Conservation (phyloP, 2,329 filamentous ascomycete genomes). For the Calonectria multiphialidica region DNA sequence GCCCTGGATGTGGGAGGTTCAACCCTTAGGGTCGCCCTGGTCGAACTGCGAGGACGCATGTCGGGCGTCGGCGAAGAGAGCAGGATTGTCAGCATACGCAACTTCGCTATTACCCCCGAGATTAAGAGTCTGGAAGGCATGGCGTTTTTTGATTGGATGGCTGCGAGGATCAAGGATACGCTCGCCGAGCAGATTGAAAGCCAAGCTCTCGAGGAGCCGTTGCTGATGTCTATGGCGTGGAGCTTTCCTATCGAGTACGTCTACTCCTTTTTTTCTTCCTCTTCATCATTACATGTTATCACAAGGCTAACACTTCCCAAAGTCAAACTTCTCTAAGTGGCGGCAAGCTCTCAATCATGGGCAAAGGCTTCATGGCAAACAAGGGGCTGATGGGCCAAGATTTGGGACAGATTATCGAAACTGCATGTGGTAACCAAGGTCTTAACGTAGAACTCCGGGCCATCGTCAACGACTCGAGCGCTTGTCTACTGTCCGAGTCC, state of each 20-base stretch:
- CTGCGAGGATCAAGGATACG: slow-evolving; percentile 68
- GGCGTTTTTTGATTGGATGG: slow-evolving; percentile 78
- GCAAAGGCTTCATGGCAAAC: slow-evolving; percentile 73
- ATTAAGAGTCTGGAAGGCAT: slow-evolving; percentile 70
- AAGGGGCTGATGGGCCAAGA: slow-evolving; percentile 70
- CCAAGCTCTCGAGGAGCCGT: slow-evolving; percentile 53
- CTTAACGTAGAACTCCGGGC: slow-evolving; percentile 69
- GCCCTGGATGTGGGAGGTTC: slow-evolving; percentile 78
- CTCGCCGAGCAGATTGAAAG: slow-evolving; percentile 58
- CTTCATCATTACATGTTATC: neutral
- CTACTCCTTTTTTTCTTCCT: neutral
- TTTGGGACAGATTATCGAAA: slow-evolving; percentile 68
- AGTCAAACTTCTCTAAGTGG: slow-evolving; percentile 74
- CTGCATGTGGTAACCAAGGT: slow-evolving; percentile 62
- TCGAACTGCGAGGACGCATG: slow-evolving; percentile 66
- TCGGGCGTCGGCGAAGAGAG: slow-evolving; percentile 54
- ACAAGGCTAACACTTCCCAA: slow-evolving; percentile 40
- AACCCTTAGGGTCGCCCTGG: slow-evolving; percentile 73
- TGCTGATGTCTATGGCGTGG: slow-evolving; percentile 74
- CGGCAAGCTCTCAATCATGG: slow-evolving; percentile 72
- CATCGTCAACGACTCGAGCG: slow-evolving; percentile 76
- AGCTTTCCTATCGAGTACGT: slow-evolving; percentile 78
- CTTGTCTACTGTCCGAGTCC: slow-evolving; percentile 74
- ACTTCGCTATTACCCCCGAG: slow-evolving; percentile 67
- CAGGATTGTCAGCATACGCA: slow-evolving; percentile 66